Conservation (phyloP, 257 asterid genomes). For the Nicotiana obtusifolia region DNA sequence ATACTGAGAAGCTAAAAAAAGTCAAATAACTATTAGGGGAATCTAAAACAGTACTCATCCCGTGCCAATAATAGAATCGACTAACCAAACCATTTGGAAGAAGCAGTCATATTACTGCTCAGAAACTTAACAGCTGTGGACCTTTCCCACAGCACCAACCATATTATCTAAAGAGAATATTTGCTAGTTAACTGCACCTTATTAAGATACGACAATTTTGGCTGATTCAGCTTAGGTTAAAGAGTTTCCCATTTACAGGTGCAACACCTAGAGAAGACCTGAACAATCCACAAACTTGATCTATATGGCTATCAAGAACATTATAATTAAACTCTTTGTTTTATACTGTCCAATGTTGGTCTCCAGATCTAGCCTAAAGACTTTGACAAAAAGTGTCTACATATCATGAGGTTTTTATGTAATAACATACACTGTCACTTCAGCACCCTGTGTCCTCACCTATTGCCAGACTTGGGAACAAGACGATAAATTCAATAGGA, state of each 20-base stretch:
- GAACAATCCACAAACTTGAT: background rate
- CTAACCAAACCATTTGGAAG: background rate
- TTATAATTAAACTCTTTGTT: background rate
- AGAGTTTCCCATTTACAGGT: background rate
- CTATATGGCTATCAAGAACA: background rate
- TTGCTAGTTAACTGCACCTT: background rate
- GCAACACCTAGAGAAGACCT: background rate
- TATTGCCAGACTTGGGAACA: background rate
- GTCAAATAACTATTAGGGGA: too few relatives aligned
- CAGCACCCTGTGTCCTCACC: background rate
- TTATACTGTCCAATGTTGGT: background rate
- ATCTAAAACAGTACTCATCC: background rate
- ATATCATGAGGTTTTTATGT: background rate
- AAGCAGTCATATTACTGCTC: background rate
- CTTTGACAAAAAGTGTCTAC: background rate
- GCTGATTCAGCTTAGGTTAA: background rate
- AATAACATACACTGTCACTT: background rate
- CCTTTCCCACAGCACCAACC: background rate
- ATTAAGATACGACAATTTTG: background rate
- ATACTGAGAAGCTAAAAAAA: too few relatives aligned
- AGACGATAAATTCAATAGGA: background rate
- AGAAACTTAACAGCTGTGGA: background rate
- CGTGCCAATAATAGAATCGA: background rate
- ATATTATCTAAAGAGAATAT: background rate
- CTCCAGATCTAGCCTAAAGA: background rate